Conservation (phyloP, 2,329 filamentous ascomycete species). For the Myriangium duriaei region DNA sequence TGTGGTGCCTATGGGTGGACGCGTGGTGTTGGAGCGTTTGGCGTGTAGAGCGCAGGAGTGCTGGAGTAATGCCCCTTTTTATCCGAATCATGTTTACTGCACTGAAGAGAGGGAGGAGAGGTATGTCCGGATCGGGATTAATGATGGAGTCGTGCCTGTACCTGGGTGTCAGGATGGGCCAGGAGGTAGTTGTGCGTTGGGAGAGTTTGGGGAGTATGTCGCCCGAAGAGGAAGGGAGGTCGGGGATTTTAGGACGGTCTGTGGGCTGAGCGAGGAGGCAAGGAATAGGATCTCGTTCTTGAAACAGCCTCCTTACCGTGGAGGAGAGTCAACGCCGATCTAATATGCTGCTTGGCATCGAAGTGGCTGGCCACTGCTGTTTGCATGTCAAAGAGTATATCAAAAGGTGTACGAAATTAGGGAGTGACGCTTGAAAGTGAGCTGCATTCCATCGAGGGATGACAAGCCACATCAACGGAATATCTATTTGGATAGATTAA, state of each 20-base stretch:
- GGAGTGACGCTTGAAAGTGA: too few relatives aligned
- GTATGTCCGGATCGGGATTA: constrained; percentile 44
- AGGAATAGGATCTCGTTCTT: constrained; percentile 37
- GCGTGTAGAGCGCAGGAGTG: constrained; percentile 25
- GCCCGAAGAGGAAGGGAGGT: constrained; percentile 28
- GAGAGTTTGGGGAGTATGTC: constrained; percentile 31
- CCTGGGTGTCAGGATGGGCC: constrained; percentile 36
- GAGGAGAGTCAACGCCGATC: too few relatives aligned
- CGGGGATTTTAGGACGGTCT: constrained; percentile 37
- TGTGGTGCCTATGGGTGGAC: constrained; percentile 45
- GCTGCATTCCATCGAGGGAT: too few relatives aligned
- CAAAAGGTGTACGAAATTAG: too few relatives aligned
- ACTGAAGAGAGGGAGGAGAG: constrained; percentile 15
- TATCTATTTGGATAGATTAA: too few relatives aligned
- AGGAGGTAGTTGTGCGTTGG: constrained; percentile 35
- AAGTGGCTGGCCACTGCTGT: too few relatives aligned
- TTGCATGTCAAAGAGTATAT: too few relatives aligned
- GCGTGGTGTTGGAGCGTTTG: constrained; percentile 43
- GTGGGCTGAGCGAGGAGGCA: constrained; percentile 31
- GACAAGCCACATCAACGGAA: too few relatives aligned
- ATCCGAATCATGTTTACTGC: constrained; percentile 22
- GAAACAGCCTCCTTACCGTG: too few relatives aligned
- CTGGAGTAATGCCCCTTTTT: constrained; percentile 17
- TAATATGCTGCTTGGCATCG: too few relatives aligned
- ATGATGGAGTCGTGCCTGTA: constrained; percentile 42